Base-by-base conservation (phyloP, 768 basidiomycete genomes). In the Collybiopsis confluens region DNA sequence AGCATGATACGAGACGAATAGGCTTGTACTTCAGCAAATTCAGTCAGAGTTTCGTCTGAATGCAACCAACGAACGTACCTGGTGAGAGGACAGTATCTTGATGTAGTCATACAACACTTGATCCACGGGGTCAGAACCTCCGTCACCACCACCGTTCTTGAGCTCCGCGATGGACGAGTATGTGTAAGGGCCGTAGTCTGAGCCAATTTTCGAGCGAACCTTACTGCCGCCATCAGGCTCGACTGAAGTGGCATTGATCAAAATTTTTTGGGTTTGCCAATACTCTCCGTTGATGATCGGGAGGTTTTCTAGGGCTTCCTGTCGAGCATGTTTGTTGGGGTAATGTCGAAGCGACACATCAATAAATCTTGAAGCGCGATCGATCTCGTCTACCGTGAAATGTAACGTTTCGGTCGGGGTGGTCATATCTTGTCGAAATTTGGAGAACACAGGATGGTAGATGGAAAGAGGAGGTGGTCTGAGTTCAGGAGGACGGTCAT, bases 381-480 rank as follows among this genome's bases (percentile, higher is more conserved):
- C n/a, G 8, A 42, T 6, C n/a, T 42, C 40, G 6, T 42, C 40
- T 6, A 7, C n/a, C n/a, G 16, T 33, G n/a, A 46, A 46, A 16
- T 46, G 9, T 11, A 21, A 8, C 7, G 5, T 26, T 18, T 46
- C 45, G 20, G 26, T 20, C 5, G 23, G 23, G 8, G n/a, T 26
- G 11, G 16, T 11, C 45, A 46, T 46, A 7, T 21, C 20, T n/a
- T 18, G 23, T 6, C 20, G 30, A 36, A 59, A 59, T 40, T 44
- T 30, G 11, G 44, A 44, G 33, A 59, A 59, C 1, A 57, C 56
- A 16, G 56, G 51, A n/a, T 56, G 52, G 24, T 59, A 59, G 20
- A 57, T 48, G 35, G 44, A 33, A 45, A 59, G 53, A 8, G 58
- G 56, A 21, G 58, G 58, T 16, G 52, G 45, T 1, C 20, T n/a